Base-by-base conservation (phyloP, 2,329 filamentous ascomycete species). In the Sporothrix sp. region DNA sequence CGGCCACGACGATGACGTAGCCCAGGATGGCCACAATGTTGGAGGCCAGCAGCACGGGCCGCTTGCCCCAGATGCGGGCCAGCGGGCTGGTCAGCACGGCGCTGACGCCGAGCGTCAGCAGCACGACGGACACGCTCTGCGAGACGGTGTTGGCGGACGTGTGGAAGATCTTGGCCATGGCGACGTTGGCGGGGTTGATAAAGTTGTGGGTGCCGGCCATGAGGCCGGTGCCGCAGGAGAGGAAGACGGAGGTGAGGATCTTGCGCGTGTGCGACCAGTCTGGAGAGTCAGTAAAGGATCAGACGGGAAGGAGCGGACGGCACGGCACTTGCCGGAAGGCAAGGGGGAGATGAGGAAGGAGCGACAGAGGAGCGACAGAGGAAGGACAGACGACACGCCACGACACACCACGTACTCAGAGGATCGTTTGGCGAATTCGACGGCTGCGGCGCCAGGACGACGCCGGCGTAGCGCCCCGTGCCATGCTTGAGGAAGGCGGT, bases 101-200 rank as follows among this genome's bases (percentile, higher is more conserved):
- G 64, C 90, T 80, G 63, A 79, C 79, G 60, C 79, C 79, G 63
- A 95, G 81, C 70, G 96, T 72, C 63, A 90, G 72, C 35, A 65
- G 58, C 7, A 61, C 62, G 54, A 61, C 65, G 30, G 62, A 62
- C 3, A 65, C 58, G n/a, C 62, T 59, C n/a, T 58, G 61, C 18
- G 63, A 64, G 13, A 66, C 59, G 7, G 52, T 55, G 52, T 63
- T 65, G 42, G 63, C 64, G 9, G 59, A 63, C 40, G 65, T 64
- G 44, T 44, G 23, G 18, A 39, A 47, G 20, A 46, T 18, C 20
- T 59, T 53, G 14, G 59, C 56, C 62, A 65, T 65, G 21, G 60
- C 37, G 7, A 61, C 63, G 42, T 61, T 66, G 1, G 63, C 64
- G 7, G 65, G 65, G 11, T 61, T 61, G 16, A 69, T 63, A 59